Evolutionary conservation across 148 eudicot genomes (phyloP).

Genomic region (Limonium bicolor): DNA sequence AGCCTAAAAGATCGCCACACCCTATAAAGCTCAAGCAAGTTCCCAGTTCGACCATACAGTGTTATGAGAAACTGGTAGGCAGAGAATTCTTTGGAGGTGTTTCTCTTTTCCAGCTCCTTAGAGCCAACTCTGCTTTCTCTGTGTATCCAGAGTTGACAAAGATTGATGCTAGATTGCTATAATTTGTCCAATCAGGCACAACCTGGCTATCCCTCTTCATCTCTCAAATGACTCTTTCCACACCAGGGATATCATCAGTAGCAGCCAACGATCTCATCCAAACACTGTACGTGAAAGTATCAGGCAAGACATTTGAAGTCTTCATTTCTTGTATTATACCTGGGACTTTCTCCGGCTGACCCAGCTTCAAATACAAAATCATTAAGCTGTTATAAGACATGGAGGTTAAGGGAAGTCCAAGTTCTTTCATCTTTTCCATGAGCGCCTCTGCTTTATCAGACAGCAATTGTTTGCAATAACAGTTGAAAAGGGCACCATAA

Average conservation of each 20-base stretch:
- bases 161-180: slow-evolving; percentile 93
- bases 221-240: slow-evolving; percentile 80
- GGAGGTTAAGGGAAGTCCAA: slow-evolving; percentile 48
- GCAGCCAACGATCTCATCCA: slow-evolving; percentile 96
- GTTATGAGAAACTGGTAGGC: slow-evolving; percentile 77
- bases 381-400: slow-evolving; percentile 88
- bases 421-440: slow-evolving; percentile 90
- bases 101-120: slow-evolving; percentile 83
- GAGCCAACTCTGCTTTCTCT: slow-evolving; percentile 73
- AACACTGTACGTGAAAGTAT: slow-evolving; percentile 63
- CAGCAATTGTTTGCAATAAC: slow-evolving; percentile 74
- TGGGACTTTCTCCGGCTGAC: slow-evolving; percentile 54
- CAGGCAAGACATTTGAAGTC: slow-evolving; percentile 51
- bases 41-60: slow-evolving; percentile 63
- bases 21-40: slow-evolving; percentile 67
- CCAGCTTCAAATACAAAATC: slow-evolving; percentile 58
- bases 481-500: slow-evolving; percentile 80
- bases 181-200: slow-evolving; percentile 78
- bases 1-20: slow-evolving; percentile 85
- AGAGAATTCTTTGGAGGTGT: slow-evolving; percentile 25
- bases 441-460: slow-evolving; percentile 77
- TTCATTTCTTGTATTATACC: slow-evolving; percentile 84
- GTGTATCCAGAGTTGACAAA: slow-evolving; percentile 45
- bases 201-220: slow-evolving; percentile 90
- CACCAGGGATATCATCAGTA: slow-evolving; percentile 52